Conservation (phyloP, 768 basidiomycete species). For the Grammothele lineata region DNA sequence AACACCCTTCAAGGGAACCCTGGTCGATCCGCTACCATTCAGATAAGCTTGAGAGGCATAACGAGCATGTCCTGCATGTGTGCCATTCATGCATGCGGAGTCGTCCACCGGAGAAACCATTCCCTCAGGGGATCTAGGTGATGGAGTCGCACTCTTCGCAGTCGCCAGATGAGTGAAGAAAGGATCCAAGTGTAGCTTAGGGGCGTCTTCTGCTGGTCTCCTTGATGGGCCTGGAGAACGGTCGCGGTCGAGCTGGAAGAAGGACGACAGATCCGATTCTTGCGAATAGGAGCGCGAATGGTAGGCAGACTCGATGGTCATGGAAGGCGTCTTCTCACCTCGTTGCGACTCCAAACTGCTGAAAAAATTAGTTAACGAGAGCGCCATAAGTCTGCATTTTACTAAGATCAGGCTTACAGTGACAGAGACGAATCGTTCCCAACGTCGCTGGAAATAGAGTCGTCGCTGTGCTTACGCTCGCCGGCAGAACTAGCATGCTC, state of each 20-base stretch:
- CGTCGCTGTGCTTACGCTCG: constrained; percentile 38
- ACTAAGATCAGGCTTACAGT: no score
- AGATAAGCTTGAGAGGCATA: constrained; percentile 10
- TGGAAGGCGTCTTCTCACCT: constrained; percentile 3
- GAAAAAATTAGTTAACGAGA: neutral
- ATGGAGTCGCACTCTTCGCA: constrained; percentile 21
- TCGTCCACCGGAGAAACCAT: constrained; percentile 57
- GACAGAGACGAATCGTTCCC: constrained; percentile 20
- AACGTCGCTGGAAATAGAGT: constrained; percentile 46
- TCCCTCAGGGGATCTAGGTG: constrained; percentile 49
- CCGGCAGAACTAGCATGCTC: constrained; percentile 35
- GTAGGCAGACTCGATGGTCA: constrained; percentile 4
- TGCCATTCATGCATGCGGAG: constrained; percentile 46
- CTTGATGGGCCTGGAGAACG: constrained; percentile 28
- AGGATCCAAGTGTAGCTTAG: constrained; percentile 45
- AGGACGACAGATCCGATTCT: constrained; percentile 53
- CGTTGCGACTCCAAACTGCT: constrained; percentile 4
- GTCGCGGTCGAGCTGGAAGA: constrained; percentile 35
- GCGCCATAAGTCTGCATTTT: neutral
- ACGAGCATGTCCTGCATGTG: constrained; percentile 21
- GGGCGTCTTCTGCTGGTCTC: constrained; percentile 34
- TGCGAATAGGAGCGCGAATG: constrained; percentile 50
- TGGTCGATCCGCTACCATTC: constrained; percentile 26
- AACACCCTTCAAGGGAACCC: neutral
- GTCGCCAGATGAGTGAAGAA: constrained; percentile 34